Evolutionary conservation across 768 basidiomycete genomes (phyloP), one percentile per base, ranked within the genome.

Genomic region (Tricholoma saponaceum): DNA sequence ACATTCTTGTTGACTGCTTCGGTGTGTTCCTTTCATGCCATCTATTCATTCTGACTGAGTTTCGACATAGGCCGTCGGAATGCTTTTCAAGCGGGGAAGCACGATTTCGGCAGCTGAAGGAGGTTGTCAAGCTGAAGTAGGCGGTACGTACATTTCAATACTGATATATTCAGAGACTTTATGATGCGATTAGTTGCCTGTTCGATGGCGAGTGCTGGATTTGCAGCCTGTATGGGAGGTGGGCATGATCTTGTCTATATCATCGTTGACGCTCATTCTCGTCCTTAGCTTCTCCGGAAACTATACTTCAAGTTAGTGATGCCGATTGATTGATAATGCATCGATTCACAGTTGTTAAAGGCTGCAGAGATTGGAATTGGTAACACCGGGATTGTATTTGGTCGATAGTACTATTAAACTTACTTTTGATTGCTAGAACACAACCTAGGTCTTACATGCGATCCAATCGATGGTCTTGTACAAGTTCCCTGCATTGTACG

Each of bases 41-140:
- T 44, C 37, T 22, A 22, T 51, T 16, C 16, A n/a, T 50, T 26
- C 8, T 25, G 35, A 18, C 50, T 39, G 22, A 54, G 51, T 65
- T 59, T 12, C 61, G 20, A 18, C 51, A n/a, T n/a, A 91, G 89
- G 89, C 95, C 8, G 74, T 96, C 54, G 94, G 95, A 14, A 97
- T 97, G 95, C 76, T 97, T 30, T 96, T 94, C 78, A 98, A 98
- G 70, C 84, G 95, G 58, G 94, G 95, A n/a, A 93, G 92, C 60
- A 96, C 95, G 1, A 97, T 98, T 52, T 92, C 90, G 49, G 95
- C 95, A 13, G 95, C 96, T 0, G 96, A 98, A 72, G 95, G 95
- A 18, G 94, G 87, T 10, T 96, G 94, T 70, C 92, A 94, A 74
- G 94, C 94, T 18, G 94, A 96, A 75, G 95, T 98, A 4, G 95